Evolutionary conservation across 2,329 filamentous ascomycete species (phyloP).

Genomic region (Talaromyces sp.): DNA sequence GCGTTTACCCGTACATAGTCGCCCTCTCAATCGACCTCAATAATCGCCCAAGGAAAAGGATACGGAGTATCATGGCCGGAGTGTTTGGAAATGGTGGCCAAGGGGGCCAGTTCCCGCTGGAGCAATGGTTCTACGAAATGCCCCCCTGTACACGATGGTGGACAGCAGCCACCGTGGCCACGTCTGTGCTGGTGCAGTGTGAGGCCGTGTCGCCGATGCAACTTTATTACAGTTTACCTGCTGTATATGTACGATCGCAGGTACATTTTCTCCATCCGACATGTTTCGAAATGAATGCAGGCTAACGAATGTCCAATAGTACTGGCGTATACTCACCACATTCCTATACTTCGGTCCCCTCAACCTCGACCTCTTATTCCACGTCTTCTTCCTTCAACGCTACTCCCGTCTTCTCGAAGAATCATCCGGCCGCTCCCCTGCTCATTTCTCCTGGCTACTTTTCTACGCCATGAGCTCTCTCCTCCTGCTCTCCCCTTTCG

Average conservation of each 20-base stretch:
- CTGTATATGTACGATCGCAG: conserved; percentile 89
- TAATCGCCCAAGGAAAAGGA: neutral
- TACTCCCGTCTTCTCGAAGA: conserved; percentile 95
- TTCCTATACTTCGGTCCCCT: conserved; percentile 98
- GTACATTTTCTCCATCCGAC: conserved; percentile 52
- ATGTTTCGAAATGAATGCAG: neutral
- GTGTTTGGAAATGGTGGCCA: conserved; percentile 47
- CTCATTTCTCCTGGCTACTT: conserved; percentile 92
- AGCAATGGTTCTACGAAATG: conserved; percentile 99
- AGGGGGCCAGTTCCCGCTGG: conserved; percentile 70
- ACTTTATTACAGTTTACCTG: conserved; percentile 92
- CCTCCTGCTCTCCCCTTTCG: conserved; percentile 76
- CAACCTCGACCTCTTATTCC: conserved; percentile 90
- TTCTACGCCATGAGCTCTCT: conserved; percentile 80
- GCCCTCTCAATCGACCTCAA: neutral
- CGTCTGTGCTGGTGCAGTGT: conserved; percentile 87
- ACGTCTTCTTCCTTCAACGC: conserved; percentile 96
- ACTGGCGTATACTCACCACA: conserved; percentile 93
- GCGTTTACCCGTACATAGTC: neutral
- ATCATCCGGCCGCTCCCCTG: conserved; percentile 84
- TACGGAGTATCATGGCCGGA: conserved; percentile 35
- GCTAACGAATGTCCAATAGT: conserved; percentile 55
- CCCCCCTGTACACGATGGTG: conserved; percentile 94
- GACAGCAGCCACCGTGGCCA: conserved; percentile 88
- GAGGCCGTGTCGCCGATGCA: conserved; percentile 90